phyloP scores from a whole-genome alignment of 2,329 filamentous ascomycete genomes.

The Fusarium bulbicola region DNA sequence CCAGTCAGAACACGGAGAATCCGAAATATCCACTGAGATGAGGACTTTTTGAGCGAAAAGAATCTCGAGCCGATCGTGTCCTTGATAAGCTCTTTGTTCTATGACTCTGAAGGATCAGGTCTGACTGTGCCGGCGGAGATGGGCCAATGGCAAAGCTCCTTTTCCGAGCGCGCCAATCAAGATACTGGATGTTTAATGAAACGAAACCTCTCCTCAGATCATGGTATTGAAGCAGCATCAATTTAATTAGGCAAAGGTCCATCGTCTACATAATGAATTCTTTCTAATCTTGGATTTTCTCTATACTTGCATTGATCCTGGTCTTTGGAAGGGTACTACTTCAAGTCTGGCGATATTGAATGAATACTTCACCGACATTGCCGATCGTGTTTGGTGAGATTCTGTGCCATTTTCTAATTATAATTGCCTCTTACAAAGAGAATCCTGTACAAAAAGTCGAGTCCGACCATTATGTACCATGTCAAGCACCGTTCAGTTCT shows the following conservation, averaged over 20 bases:
- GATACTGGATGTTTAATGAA: not conserved
- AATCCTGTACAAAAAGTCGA: not conserved
- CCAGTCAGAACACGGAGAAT: not conserved
- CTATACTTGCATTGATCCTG: too few species aligned
- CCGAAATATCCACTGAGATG: not conserved
- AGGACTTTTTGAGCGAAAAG: not conserved
- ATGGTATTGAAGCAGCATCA: not conserved
- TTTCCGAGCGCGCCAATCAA: slow-evolving; percentile 11
- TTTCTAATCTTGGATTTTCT: rapidly evolving
- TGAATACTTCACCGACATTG: not conserved
- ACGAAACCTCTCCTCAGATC: not conserved
- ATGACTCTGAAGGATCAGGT: not conserved
- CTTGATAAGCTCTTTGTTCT: not conserved
- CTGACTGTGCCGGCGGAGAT: not conserved
- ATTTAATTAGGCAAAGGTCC: not conserved
- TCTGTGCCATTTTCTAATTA: not conserved
- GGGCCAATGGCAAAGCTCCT: not conserved
- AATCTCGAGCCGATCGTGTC: not conserved
- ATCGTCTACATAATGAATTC: too few species aligned
- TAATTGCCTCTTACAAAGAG: rapidly evolving
- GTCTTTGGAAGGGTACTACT: not conserved
- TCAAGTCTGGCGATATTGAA: not conserved
- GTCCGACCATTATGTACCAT: not conserved
- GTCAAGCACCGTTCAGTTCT: not conserved
- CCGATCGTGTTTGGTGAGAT: not conserved